Evolutionary conservation across 805 yeast genomes (phyloP), one percentile per base, ranked within the genome.

Genomic region (Yarrowia sp.): DNA sequence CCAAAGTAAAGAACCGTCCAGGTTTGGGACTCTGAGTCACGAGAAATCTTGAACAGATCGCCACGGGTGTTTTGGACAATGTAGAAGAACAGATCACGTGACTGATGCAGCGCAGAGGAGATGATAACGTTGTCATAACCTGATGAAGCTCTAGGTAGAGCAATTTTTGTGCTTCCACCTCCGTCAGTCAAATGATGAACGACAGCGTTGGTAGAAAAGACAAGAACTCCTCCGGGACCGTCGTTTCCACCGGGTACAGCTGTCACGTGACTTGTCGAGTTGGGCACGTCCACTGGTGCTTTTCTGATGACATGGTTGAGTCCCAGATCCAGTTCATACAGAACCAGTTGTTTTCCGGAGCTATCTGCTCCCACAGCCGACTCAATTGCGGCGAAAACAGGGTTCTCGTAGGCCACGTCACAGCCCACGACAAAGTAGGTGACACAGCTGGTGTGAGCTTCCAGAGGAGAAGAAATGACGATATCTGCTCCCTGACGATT

Each of bases 301-400:
- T 80, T 80, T 65, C 81, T 82, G 0, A 88, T 79, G 1, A 92
- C 82, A 72, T 88, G 89, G 71, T 92, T 92, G 52, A 93, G 77
- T 0, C 98, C 97, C 43, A 90, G 80, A 73, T 95, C 98, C 26
- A 92, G 76, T 71, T 90, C 93, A 75, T 93, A 93, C 72, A 83
- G 88, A 3, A 84, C 82, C 62, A 93, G 77, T 30, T 71, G 68
- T 58, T 76, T 79, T 65, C 71, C 43, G 4, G 61, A 68, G 38
- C 17, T 67, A 65, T 17, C 87, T 8, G 83, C 76, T 71, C 93
- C 98, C 8, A 95, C 75, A 0, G 19, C 7, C 4, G 14, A 4
- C 16, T 43, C 48, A 10, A 43, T n/a, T 1, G 92, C 81, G 0
- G 91, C 96, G 81, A 92, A 93, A 10, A 85, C 72, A 0, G 98